These are phyloP conservation scores for Coemansia sp. DNA, from an alignment of 192 early-diverging fungal genomes.

Conservation along the genomic window DNA sequence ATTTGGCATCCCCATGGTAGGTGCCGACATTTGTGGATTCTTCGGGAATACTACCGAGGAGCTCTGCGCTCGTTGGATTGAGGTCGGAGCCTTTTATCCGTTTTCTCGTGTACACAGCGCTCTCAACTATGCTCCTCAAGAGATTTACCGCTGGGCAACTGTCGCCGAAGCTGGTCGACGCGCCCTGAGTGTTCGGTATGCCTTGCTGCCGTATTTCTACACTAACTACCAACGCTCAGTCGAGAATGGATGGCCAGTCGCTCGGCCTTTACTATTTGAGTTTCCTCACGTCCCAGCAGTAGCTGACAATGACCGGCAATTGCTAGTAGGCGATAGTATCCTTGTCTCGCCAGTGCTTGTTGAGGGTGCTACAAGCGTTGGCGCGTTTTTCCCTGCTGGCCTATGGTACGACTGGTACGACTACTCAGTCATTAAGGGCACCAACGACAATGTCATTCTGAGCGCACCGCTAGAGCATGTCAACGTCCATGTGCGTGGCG, in stretches of 20 bases:
- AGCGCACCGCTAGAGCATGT: slow-evolving; percentile 60
- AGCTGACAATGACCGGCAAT: slow-evolving; percentile 60
- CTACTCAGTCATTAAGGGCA: slow-evolving; percentile 19
- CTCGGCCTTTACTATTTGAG: slow-evolving; percentile 61
- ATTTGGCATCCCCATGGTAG: slow-evolving; percentile 72
- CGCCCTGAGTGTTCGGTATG: slow-evolving; percentile 62
- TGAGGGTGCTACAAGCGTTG: slow-evolving; percentile 55
- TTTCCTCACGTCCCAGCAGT: slow-evolving; percentile 42
- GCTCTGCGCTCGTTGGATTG: slow-evolving; percentile 67
- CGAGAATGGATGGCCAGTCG: slow-evolving; percentile 59
- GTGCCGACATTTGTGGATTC: slow-evolving; percentile 77
- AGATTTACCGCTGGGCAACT: slow-evolving; percentile 62
- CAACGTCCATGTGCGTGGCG: slow-evolving; percentile 66
- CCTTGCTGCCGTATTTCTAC: slow-evolving; percentile 67
- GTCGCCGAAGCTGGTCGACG: slow-evolving; percentile 62
- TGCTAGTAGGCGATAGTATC: slow-evolving; percentile 62
- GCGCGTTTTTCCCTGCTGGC: slow-evolving; percentile 64
- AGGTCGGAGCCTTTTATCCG: slow-evolving; percentile 66
- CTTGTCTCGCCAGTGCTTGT: slow-evolving; percentile 65
- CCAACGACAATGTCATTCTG: slow-evolving; percentile 38
- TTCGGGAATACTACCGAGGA: slow-evolving; percentile 61
- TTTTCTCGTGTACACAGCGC: slow-evolving; percentile 70
- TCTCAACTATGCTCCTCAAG: slow-evolving; percentile 56
- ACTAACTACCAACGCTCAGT: slow-evolving; percentile 57
- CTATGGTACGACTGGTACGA: slow-evolving; percentile 67